Evolutionary conservation across 2,329 filamentous ascomycete species (phyloP).

Genomic region (Beauveria caledonica): DNA sequence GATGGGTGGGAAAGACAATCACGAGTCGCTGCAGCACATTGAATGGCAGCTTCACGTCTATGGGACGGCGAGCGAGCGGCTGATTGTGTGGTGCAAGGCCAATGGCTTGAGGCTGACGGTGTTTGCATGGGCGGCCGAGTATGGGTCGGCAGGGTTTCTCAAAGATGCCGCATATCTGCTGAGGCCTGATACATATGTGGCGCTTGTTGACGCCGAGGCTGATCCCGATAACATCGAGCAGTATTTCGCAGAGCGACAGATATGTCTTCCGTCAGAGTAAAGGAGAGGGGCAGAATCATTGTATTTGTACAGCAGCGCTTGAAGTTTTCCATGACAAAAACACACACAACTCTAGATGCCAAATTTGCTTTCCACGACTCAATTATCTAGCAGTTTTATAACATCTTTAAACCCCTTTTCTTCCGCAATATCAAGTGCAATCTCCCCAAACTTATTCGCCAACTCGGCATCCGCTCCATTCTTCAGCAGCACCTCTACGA

Average conservation of each 20-base stretch:
- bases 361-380: neutral
- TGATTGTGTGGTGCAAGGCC: neutral
- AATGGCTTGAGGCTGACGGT: neutral
- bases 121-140: neutral
- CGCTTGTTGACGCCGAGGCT: neutral
- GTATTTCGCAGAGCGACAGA: neutral
- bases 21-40: neutral
- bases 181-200: slow-evolving; percentile 9
- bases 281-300: neutral
- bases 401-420: neutral
- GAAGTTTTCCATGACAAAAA: neutral
- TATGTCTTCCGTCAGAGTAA: neutral
- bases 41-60: slow-evolving; percentile 11
- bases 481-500: slow-evolving; percentile 5
- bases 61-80: neutral
- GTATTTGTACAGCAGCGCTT: neutral
- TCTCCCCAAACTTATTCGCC: slow-evolving; percentile 8
- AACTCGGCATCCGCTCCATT: neutral
- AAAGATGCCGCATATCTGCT: slow-evolving; percentile 1
- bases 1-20: neutral
- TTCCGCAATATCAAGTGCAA: slow-evolving; percentile 4
- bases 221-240: neutral
- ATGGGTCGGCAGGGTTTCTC: neutral
- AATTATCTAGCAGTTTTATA: neutral
- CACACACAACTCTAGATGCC: neutral